Evolutionary conservation across 306 rosid species (phyloP).

Genomic region (Pyrus pyrifolia): DNA sequence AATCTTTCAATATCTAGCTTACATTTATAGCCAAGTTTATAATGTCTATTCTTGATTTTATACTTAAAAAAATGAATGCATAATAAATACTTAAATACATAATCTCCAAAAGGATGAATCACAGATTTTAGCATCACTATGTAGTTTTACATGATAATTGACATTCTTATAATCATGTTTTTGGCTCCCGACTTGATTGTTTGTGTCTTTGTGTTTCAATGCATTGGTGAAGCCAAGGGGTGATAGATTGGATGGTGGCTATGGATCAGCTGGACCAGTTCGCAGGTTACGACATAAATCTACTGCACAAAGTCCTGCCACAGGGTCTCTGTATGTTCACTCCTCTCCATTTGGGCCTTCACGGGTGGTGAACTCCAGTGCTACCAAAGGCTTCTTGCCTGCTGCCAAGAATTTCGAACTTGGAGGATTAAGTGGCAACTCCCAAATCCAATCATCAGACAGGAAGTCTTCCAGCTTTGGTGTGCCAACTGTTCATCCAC

Average conservation of each 20-base stretch:
- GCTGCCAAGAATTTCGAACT: slow-evolving; percentile 28
- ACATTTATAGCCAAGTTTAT: neutral
- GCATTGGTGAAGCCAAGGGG: slow-evolving; percentile 40
- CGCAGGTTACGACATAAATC: slow-evolving; percentile 44
- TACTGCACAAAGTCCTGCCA: slow-evolving; percentile 37
- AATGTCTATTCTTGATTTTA: neutral
- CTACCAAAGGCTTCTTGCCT: slow-evolving; percentile 35
- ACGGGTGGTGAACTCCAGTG: slow-evolving; percentile 23
- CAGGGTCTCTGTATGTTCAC: slow-evolving; percentile 31
- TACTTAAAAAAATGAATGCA: neutral
- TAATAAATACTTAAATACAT: neutral
- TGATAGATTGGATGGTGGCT: slow-evolving; percentile 39
- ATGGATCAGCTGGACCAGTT: slow-evolving; percentile 76
- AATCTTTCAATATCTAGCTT: neutral
- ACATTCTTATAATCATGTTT: neutral
- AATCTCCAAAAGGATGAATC: neutral
- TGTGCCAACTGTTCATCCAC: slow-evolving; percentile 47
- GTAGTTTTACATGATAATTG: neutral
- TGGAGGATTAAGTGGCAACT: slow-evolving; percentile 26
- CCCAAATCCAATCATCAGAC: slow-evolving; percentile 17
- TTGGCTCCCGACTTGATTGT: neutral
- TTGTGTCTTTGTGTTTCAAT: slow-evolving; percentile 5
- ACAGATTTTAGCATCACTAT: neutral
- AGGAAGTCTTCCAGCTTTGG: slow-evolving; percentile 33
- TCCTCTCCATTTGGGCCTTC: slow-evolving; percentile 31